These are phyloP conservation scores for Acanthamoeba triangularis DNA, from an alignment of 208 protist species.

Conservation along the genomic window DNA sequence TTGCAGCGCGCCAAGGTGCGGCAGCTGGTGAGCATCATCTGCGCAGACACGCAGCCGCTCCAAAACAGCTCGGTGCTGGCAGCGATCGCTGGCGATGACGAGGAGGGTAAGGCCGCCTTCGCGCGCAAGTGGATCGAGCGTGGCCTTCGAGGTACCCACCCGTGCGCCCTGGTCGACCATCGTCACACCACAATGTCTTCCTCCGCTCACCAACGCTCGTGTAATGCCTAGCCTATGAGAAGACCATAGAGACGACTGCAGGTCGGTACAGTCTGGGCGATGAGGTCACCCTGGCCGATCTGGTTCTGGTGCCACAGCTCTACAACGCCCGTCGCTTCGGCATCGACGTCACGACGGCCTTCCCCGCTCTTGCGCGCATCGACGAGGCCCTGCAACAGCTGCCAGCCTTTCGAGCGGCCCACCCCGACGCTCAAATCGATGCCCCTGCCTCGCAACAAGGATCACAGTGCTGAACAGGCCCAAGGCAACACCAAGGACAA, in stretches of 20 bases:
- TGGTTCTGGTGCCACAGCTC: slow-evolving; percentile 91
- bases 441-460: background rate
- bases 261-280: slow-evolving; percentile 93
- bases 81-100: slow-evolving; percentile 82
- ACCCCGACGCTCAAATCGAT: slow-evolving; percentile 79
- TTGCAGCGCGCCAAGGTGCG: slow-evolving; percentile 82
- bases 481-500: too few relatives aligned
- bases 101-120: slow-evolving; percentile 84
- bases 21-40: slow-evolving; percentile 88
- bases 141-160: slow-evolving; percentile 84
- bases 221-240: slow-evolving; percentile 82
- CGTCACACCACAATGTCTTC: too few relatives aligned
- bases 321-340: slow-evolving; percentile 93
- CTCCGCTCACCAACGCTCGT: too few relatives aligned
- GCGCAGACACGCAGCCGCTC: slow-evolving; percentile 92
- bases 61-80: slow-evolving; percentile 92
- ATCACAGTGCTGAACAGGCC: too few relatives aligned
- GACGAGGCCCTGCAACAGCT: slow-evolving; percentile 79
- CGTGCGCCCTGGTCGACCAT: too few relatives aligned
- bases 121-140: slow-evolving; percentile 86
- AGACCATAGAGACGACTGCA: slow-evolving; percentile 78
- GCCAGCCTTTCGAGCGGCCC: slow-evolving; percentile 82
- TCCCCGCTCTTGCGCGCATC: slow-evolving; percentile 87
- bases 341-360: slow-evolving; percentile 87
- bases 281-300: slow-evolving; percentile 91